Evolutionary conservation across 768 basidiomycete genomes (phyloP), one percentile per base, ranked within the genome.

Genomic region (Mrakia hoshinonis): DNA sequence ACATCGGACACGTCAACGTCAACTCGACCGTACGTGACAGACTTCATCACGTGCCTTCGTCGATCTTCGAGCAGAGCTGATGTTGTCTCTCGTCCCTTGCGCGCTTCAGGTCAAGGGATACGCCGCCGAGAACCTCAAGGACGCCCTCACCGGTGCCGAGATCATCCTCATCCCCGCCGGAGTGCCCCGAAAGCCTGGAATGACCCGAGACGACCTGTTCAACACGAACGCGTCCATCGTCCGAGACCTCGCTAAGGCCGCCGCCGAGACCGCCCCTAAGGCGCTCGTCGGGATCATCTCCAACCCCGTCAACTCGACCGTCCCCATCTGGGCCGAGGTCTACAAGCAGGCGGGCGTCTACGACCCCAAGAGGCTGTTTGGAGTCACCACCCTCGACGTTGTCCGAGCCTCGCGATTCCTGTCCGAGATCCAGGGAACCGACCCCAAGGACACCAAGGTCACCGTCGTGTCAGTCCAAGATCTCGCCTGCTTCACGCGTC

Each of bases 231-330:
- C 92, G 69, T 92, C 92, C 60, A 99, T 99, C 79, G 90, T 97
- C 71, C 88, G 88, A 76, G 91, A 92, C 77, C 87, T 99, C 72
- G 95, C 94, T 20, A 88, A 86, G 46, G 93, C 90, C 39, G 90
- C 93, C 76, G 94, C 95, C 20, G 87, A 85, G 20, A 78, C 81
- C 62, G 86, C 86, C 52, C 95, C 95, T 72, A 93, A 92, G 78
- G 96, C 96, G 26, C 89, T 89, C 76, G 86, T 98, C 55, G 86
- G 93, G 62, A 93, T 99, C 75, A 98, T 99, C 81, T 95, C 96
- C 76, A 99, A 99, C 84, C 96, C 96, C 39, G 95, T 99, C 79
- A 98, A 99, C 86, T 97, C 95, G 52, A 97, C 96, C 48, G 95
- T 98, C 48, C 96, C 96, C 61, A 91, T 99, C 77, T 92, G 92